These are phyloP conservation scores for Globisporangium takayamanum DNA, from an alignment of 352 stramenopile species.

Conservation along the genomic window DNA sequence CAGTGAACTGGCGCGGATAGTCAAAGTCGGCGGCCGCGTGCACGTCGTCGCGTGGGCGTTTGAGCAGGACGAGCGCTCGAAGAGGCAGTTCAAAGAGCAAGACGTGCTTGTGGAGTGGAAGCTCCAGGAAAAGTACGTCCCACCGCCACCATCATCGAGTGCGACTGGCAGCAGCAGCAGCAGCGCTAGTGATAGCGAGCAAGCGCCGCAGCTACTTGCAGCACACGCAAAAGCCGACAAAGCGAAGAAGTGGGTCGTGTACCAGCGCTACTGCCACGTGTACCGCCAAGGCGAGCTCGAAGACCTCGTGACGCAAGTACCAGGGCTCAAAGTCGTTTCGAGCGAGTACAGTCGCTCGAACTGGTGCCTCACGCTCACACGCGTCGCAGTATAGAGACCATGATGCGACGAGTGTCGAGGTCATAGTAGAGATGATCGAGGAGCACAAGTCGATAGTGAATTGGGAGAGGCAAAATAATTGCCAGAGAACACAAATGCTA, in stretches of 20 bases:
- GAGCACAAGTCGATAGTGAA: no score
- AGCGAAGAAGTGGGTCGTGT: conserved; percentile 68
- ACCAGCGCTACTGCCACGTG: conserved; percentile 81
- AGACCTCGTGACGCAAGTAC: conserved; percentile 44
- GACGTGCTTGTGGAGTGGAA: conserved; percentile 87
- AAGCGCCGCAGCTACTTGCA: neutral
- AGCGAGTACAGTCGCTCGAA: conserved; percentile 75
- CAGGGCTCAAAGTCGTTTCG: conserved; percentile 46
- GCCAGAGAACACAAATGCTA: no score
- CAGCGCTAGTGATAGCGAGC: neutral
- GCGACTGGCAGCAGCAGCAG: conserved; percentile 3
- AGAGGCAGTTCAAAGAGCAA: conserved; percentile 66
- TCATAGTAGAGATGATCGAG: no score
- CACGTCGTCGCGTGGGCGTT: conserved; percentile 79
- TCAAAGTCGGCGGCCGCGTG: conserved; percentile 46
- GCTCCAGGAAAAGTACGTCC: conserved; percentile 72
- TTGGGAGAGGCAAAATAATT: no score
- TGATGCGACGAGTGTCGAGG: neutral
- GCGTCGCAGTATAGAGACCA: conserved; percentile 4
- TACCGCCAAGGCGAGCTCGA: conserved; percentile 71
- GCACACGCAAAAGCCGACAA: conserved; percentile 33
- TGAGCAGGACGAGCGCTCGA: conserved; percentile 72
- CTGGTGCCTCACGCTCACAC: conserved; percentile 37
- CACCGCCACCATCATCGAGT: conserved; percentile 4
- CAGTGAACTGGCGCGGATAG: conserved; percentile 64